Conservation (phyloP, 345 rosid species). For the Eucalyptus leucophloia region DNA sequence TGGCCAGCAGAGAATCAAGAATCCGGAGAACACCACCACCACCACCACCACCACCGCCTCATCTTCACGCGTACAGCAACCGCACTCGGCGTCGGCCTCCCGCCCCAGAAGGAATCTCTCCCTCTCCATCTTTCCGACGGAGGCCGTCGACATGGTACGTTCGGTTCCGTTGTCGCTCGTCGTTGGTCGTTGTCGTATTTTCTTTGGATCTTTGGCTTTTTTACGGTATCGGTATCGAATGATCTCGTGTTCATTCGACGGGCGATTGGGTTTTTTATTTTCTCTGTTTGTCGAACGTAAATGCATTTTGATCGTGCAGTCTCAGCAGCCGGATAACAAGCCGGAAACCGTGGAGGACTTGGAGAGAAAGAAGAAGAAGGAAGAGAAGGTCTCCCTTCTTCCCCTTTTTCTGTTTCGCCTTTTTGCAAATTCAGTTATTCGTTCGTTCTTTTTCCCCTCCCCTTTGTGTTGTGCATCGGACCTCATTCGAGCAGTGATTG, state of each 20-base stretch:
- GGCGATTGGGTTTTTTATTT: background rate
- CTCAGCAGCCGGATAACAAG: slow-evolving; percentile 36
- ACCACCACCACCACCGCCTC: background rate
- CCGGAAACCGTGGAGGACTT: slow-evolving; percentile 53
- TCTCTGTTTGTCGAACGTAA: background rate
- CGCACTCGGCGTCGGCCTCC: background rate
- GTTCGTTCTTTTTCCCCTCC: too few relatives aligned
- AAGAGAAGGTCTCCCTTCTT: slow-evolving; percentile 50
- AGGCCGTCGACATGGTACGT: background rate
- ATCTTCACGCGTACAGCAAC: background rate
- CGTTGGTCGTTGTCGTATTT: background rate
- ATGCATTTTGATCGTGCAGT: slow-evolving; percentile 8
- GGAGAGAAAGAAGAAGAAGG: slow-evolving; percentile 87
- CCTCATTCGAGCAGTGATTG: background rate
- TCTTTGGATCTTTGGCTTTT: background rate
- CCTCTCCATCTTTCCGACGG: background rate
- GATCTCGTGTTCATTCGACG: background rate
- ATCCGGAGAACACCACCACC: background rate
- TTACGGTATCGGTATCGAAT: background rate
- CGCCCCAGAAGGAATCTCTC: background rate
- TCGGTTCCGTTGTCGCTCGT: background rate
- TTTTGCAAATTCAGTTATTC: background rate
- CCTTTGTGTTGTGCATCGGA: background rate
- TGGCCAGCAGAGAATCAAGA: background rate
- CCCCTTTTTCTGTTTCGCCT: background rate